Conservation (phyloP, 768 basidiomycete genomes). For the Lactarius akahatsu region DNA sequence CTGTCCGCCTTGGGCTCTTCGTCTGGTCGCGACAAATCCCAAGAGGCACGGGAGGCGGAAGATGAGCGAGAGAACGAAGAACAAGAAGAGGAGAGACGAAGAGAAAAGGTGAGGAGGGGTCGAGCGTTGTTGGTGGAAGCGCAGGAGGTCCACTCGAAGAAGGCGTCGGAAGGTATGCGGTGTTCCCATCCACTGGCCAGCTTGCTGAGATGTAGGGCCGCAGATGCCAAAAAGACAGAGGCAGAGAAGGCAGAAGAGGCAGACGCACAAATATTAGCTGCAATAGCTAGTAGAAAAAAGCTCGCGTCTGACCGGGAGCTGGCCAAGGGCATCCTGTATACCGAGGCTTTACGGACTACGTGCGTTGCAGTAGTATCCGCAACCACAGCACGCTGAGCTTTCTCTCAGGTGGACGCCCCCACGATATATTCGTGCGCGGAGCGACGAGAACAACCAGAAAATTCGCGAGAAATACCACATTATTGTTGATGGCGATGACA, state of each 20-base stretch:
- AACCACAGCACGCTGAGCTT: conserved; percentile 5
- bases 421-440: conserved; percentile 69
- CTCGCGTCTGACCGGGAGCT: conserved; percentile 91
- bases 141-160: conserved; percentile 87
- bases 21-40: conserved; percentile 51
- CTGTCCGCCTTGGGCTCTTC: conserved; percentile 61
- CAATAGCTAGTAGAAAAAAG: conserved; percentile 87
- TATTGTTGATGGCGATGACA: conserved; percentile 87
- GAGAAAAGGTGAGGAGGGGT: conserved; percentile 78
- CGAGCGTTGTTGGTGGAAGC: conserved; percentile 89
- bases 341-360: conserved; percentile 82
- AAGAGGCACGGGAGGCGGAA: conserved; percentile 53
- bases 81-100: conserved; percentile 71
- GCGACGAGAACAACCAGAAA: conserved; percentile 65
- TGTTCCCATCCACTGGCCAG: not conserved
- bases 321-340: conserved; percentile 90
- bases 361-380: conserved; percentile 40
- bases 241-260: conserved; percentile 83
- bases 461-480: conserved; percentile 93
- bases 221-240: conserved; percentile 85
- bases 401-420: conserved; percentile 81
- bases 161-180: conserved; percentile 71
- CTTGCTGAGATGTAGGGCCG: conserved; percentile 7
- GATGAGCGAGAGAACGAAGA: conserved; percentile 67
- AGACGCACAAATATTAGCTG: conserved; percentile 88